Conservation (phyloP, 78 protist species). For the Cavenderia fasciculata region DNA sequence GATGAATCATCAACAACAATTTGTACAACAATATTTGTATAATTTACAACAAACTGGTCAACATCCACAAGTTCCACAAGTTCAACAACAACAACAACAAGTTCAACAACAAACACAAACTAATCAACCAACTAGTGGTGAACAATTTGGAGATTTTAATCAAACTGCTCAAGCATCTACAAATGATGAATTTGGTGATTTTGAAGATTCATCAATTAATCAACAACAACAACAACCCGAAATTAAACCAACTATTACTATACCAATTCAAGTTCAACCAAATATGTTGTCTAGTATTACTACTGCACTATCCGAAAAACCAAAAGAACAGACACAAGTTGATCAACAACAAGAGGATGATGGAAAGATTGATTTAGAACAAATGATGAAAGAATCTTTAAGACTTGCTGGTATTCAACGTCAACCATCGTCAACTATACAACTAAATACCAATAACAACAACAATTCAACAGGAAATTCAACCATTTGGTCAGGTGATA, state of each 20-base stretch:
- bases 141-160: no score
- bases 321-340: background rate
- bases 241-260: background rate
- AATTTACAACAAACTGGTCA: no score
- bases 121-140: background rate
- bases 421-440: background rate
- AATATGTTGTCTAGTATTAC: background rate
- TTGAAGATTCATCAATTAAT: constrained; percentile 10
- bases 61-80: background rate
- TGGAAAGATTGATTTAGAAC: constrained; percentile 52
- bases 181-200: constrained; percentile 39
- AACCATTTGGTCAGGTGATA: constrained; percentile 40
- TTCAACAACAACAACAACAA: constrained; percentile 10
- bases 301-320: background rate
- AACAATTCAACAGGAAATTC: background rate
- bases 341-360: constrained; percentile 11
- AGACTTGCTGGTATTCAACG: constrained; percentile 25
- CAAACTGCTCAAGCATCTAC: background rate
- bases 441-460: background rate
- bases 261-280: background rate
- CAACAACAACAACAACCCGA: background rate
- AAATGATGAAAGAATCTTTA: constrained; percentile 48
- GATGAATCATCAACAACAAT: background rate
- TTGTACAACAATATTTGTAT: no score
- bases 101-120: background rate